Conservation (phyloP, 805 yeast genomes). For the Candida ficus region DNA sequence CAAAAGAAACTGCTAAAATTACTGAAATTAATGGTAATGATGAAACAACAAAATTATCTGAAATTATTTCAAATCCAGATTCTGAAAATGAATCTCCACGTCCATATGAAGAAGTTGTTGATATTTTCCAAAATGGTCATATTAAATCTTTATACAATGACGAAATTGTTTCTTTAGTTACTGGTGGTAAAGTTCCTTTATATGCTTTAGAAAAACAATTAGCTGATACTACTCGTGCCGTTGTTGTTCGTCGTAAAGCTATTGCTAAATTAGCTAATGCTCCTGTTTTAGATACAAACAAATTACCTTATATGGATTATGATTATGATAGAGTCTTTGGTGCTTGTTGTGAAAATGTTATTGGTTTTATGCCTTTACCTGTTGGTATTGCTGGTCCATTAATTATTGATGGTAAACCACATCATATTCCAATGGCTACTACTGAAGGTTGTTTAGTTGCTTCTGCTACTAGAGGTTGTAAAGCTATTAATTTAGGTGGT, state of each 20-base stretch:
- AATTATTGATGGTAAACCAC: conserved; percentile 81
- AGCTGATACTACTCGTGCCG: conserved; percentile 88
- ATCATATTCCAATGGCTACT: conserved; percentile 97
- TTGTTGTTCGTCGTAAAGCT: conserved; percentile 86
- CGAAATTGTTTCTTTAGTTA: conserved; percentile 69
- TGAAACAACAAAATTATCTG: conserved; percentile 20
- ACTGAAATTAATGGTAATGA: conserved; percentile 10
- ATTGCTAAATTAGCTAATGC: conserved; percentile 79
- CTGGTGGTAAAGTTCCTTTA: conserved; percentile 76
- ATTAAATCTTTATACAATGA: conserved; percentile 61
- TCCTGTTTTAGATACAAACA: conserved; percentile 65
- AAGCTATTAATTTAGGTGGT: conserved; percentile 95
- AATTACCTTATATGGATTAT: conserved; percentile 75
- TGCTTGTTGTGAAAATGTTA: conserved; percentile 98
- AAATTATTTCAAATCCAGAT: conserved; percentile 28
- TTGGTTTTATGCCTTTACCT: conserved; percentile 94
- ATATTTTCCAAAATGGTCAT: conserved; percentile 64
- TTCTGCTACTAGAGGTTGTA: conserved; percentile 98
- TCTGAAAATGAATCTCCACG: conserved; percentile 35
- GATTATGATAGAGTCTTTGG: conserved; percentile 96
- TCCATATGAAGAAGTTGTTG: conserved; percentile 60
- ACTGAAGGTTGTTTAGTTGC: conserved; percentile 99
- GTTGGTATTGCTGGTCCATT: conserved; percentile 98
- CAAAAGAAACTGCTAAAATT: conserved; percentile 24
- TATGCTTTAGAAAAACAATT: conserved; percentile 93